Evolutionary conservation across 73 alveolate genomes (phyloP).

Genomic region (Paramecium tetraurelia): DNA sequence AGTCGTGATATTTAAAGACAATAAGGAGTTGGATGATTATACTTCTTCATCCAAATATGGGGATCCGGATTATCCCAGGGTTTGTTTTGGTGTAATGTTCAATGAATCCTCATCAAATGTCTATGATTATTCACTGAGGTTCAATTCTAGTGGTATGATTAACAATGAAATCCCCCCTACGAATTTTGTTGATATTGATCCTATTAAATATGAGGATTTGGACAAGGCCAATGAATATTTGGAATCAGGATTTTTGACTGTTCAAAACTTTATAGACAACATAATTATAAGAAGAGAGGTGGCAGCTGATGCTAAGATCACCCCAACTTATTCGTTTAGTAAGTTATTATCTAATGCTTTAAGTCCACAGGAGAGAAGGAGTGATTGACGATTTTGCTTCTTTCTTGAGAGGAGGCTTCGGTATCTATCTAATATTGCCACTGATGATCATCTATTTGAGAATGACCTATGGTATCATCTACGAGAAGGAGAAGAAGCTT

Average conservation of each 20-base stretch:
- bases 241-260: conserved; percentile 13
- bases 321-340: neutral
- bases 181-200: neutral
- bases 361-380: conserved; percentile 36
- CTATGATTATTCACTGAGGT: conserved; percentile 6
- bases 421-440: conserved; percentile 51
- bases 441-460: conserved; percentile 54
- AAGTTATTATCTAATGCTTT: neutral
- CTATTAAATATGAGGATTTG: neutral
- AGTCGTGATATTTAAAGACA: neutral
- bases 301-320: neutral
- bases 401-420: conserved; percentile 38
- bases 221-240: neutral
- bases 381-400: conserved; percentile 52
- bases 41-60: neutral
- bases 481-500: conserved; percentile 91
- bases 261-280: conserved; percentile 44
- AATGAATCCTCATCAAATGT: neutral
- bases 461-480: conserved; percentile 60
- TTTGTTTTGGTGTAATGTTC: conserved; percentile 14
- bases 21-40: neutral
- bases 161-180: neutral
- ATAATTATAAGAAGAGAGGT: conserved; percentile 8
- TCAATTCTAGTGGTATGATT: neutral
- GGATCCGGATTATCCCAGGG: neutral